Conservation (phyloP, 202 grass and related monocot species). For the Zoysia matrella region DNA sequence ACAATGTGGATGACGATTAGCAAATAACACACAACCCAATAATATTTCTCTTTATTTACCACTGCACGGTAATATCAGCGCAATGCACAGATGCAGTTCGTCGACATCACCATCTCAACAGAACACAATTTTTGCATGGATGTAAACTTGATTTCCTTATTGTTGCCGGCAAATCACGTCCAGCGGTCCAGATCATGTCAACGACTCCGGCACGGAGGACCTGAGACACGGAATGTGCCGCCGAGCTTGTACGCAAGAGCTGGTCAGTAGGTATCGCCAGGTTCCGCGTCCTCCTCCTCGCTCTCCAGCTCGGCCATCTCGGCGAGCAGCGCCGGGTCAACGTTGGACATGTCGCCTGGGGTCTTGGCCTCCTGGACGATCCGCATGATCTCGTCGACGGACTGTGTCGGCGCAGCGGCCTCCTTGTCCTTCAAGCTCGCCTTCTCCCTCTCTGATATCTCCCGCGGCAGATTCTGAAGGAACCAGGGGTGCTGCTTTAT, state of each 20-base stretch:
- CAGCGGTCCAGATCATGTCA: background rate
- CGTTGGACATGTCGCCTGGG: constrained; percentile 48
- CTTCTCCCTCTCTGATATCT: constrained; percentile 72
- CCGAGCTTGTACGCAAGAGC: background rate
- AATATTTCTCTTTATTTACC: constrained; percentile 6
- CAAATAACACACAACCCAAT: background rate
- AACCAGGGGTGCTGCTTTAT: constrained; percentile 90
- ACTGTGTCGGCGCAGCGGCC: constrained; percentile 37
- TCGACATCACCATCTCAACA: background rate
- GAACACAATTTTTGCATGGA: background rate
- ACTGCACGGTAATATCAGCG: background rate
- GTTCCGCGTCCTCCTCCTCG: constrained; percentile 44
- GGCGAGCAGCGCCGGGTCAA: constrained; percentile 34
- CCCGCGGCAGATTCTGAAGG: constrained; percentile 75
- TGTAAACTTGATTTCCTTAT: background rate
- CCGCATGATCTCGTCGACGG: constrained; percentile 78
- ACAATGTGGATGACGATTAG: background rate
- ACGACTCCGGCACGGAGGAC: background rate
- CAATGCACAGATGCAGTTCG: background rate
- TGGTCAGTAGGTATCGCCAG: constrained; percentile 45
- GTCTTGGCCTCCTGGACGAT: constrained; percentile 84
- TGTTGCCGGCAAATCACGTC: background rate
- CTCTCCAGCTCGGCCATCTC: constrained; percentile 69
- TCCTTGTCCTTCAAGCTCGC: constrained; percentile 54
- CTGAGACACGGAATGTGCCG: background rate